These are phyloP conservation scores for Kwoniella mangroviensis DNA, from an alignment of 768 basidiomycete species.

Conservation along the genomic window DNA sequence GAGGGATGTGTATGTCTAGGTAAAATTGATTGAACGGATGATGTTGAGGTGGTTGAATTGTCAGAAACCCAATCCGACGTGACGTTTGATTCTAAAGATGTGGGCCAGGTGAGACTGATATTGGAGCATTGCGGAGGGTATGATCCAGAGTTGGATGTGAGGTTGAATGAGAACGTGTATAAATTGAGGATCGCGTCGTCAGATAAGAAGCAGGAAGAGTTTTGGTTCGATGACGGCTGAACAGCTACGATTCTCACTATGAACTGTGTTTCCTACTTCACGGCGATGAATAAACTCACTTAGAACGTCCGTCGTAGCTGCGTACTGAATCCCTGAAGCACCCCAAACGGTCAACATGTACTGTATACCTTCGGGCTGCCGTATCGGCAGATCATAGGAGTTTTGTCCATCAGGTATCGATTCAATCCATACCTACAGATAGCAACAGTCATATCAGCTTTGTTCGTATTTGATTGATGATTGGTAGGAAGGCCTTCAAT, in stretches of 20 bases:
- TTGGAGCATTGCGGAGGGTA: slow-evolving; percentile 51
- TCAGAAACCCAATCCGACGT: slow-evolving; percentile 18
- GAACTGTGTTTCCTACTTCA: too few species aligned
- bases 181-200: slow-evolving; percentile 41
- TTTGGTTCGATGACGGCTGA: slow-evolving; percentile 6
- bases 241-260: slow-evolving; percentile 16
- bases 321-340: slow-evolving; percentile 42
- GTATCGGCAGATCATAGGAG: slow-evolving; percentile 36
- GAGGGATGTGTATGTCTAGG: background rate
- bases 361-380: slow-evolving; percentile 38
- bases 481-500: background rate
- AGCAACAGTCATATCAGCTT: background rate
- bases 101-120: slow-evolving; percentile 47
- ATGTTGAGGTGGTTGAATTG: slow-evolving; percentile 7
- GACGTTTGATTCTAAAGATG: slow-evolving; percentile 46
- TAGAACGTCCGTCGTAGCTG: slow-evolving; percentile 49
- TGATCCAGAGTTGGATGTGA: slow-evolving; percentile 24
- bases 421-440: slow-evolving; percentile 43
- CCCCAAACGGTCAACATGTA: slow-evolving; percentile 52
- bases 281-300: slow-evolving; percentile 33
- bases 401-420: slow-evolving; percentile 32
- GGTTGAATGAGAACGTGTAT: slow-evolving; percentile 51
- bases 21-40: background rate
- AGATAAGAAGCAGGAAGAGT: slow-evolving; percentile 40
- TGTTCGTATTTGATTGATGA: too few species aligned